Base-by-base conservation (phyloP, 495 filamentous ascomycete species). In the Hypoxylon subgilvum region DNA sequence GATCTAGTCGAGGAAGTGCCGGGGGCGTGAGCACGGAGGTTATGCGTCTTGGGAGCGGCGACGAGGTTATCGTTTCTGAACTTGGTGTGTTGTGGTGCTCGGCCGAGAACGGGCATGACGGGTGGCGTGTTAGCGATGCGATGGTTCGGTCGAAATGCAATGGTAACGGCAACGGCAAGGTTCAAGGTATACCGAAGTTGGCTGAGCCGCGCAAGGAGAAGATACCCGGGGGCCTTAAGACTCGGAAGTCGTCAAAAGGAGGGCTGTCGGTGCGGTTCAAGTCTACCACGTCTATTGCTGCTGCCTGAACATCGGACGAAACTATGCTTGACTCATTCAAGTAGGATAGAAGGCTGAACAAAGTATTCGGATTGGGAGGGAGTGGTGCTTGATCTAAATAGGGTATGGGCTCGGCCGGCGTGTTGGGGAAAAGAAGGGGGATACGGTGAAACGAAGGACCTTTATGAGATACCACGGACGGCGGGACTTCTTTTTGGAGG, bases 41-140 rank as follows among this genome's bases (percentile, higher is more conserved):
- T 25, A 12, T 77, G 8, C 61, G 59, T 1, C 66, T 73, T 2
- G 48, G 46, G 0, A 67, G 55, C 31, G 74, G 74, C 17, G 68
- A 72, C 22, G 70, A 74, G 57, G 65, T 72, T 10, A 47, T 62
- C 19, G 57, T 74, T 0, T 72, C 61, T 2, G 67, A 57, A 21
- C 58, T 22, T n/a, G 67, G 67, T 10, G 41, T 47, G 44, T 2
- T 67, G 7, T 67, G 67, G 64, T 60, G 51, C 9, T 53, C 49
- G 1, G 18, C 52, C 0, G 27, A 51, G 4, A 54, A 34, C 10
- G 30, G 22, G 14, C 25, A 44, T 1, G 48, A 64, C 38, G 36
- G 42, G 14, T 58, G 54, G 53, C 32, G 39, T 18, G 25, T 32
- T 12, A 30, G 6, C 8, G n/a, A 45, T 9, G 12, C n/a, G n/a